Evolutionary conservation across 352 stramenopile genomes (phyloP), one percentile per base, ranked within the genome.

Genomic region (Phytophthora pini): DNA sequence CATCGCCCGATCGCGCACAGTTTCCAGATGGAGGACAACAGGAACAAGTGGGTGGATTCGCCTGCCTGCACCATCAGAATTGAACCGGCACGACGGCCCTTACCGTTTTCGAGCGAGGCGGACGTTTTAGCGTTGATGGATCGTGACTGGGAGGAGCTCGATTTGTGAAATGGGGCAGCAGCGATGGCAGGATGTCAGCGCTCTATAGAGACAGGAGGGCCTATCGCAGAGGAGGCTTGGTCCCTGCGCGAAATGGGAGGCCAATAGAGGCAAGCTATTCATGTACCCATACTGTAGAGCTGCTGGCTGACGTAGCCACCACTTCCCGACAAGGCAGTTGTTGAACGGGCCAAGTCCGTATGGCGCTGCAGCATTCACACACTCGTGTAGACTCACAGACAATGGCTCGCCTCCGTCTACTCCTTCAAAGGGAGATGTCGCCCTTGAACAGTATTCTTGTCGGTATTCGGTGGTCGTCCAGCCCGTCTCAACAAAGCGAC

Each of bases 41-140:
- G 29, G 47, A 52, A 47, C 57, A 65, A 50, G 40, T 52, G 56
- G 56, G 8, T 65, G 38, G 29, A 32, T 58, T 39, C 41, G 22
- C 31, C n/a, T 48, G 45, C 13, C 22, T 27, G 52, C 60, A 68
- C 60, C 60, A 56, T 68, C 60, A 68, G 34, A 68, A 68, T 40
- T 36, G 36, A 39, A 56, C 13, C 10, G 12, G 44, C 31, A n/a
- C 8, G 12, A 10, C 11, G 31, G 31, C 31, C 31, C 31, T 36
- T 36, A 9, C 31, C 31, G 31, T 36, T 36, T 34, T 34, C 29
- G 6, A 31, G 27, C 27, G 27, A 31, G 27, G 31, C 31, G 31
- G 31, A 13, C 31, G 31, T 36, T 26, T 26, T 26, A 36, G 31
- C 20, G 26, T 27, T 55, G 47, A 57, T 64, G 7, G 46, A 51